Evolutionary conservation across 495 filamentous ascomycete genomes (phyloP).

Genomic region (Penicillium lividum): DNA sequence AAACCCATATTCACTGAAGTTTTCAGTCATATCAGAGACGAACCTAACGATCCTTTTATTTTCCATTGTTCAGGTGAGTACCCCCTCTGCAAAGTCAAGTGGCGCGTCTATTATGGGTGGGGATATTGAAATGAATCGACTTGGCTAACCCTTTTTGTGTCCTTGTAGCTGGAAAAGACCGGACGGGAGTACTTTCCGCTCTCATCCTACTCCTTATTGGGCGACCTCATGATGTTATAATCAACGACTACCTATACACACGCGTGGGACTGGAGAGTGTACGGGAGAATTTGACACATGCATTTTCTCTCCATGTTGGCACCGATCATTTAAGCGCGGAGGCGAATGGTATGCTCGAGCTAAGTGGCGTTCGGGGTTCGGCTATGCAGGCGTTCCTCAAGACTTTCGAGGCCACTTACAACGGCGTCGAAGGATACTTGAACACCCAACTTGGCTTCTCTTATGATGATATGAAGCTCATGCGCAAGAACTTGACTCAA

Average conservation of each 20-base stretch:
- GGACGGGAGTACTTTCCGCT: constrained; percentile 62
- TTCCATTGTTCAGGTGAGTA: constrained; percentile 63
- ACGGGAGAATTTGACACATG: constrained; percentile 24
- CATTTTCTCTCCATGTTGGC: constrained; percentile 24
- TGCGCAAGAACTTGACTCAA: constrained; percentile 20
- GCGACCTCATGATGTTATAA: constrained; percentile 43
- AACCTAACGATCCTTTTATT: constrained; percentile 42
- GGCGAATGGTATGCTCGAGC: constrained; percentile 27
- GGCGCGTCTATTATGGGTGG: background rate
- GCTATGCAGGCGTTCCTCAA: constrained; percentile 35
- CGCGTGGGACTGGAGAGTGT: constrained; percentile 31
- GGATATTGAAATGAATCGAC: background rate
- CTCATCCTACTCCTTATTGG: constrained; percentile 57
- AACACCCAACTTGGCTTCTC: constrained; percentile 26
- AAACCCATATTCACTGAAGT: constrained; percentile 31
- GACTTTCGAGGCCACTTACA: constrained; percentile 27
- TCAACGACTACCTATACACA: constrained; percentile 50
- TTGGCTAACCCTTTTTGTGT: constrained; percentile 1
- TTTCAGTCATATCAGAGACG: constrained; percentile 44
- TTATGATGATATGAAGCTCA: constrained; percentile 12
- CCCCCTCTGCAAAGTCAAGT: background rate
- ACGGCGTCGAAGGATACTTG: constrained; percentile 26
- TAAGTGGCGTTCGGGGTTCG: constrained; percentile 28
- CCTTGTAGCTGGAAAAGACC: constrained; percentile 58
- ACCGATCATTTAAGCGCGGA: constrained; percentile 25